Evolutionary conservation across 163 green algal species (phyloP).

Genomic region (Chlamydomonas reinhardtii): DNA sequence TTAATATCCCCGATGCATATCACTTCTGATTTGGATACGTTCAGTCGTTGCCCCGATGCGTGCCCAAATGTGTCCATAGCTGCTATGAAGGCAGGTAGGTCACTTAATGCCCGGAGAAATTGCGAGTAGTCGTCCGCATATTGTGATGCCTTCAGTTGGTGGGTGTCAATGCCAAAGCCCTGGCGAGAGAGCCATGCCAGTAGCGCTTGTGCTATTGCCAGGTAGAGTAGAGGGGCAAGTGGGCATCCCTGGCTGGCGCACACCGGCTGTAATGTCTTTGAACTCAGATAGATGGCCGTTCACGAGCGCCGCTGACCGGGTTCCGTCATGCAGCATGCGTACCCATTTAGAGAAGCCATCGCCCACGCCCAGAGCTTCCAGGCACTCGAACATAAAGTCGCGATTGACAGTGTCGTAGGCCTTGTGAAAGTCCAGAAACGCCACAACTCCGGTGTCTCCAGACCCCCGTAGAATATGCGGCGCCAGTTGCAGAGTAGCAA

Average conservation of each 20-base stretch:
- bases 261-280: not conserved
- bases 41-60: not conserved
- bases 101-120: not conserved
- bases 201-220: not conserved
- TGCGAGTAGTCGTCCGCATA: conserved; percentile 9
- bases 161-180: not conserved
- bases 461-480: not conserved
- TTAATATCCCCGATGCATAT: too few relatives aligned
- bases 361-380: conserved; percentile 27
- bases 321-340: conserved; percentile 4
- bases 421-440: conserved; percentile 58
- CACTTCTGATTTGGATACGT: not conserved
- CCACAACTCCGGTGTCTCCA: not conserved
- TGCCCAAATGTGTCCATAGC: not conserved
- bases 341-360: conserved; percentile 37
- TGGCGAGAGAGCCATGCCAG: not conserved
- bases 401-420: conserved; percentile 58
- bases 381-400: conserved; percentile 39
- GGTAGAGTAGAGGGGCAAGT: not conserved
- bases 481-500: conserved; percentile 43
- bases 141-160: not conserved
- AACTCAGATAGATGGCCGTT: conserved; percentile 29
- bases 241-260: conserved; percentile 23
- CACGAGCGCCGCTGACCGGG: not conserved
- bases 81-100: not conserved